Percentiles rank a stretch among this genome's conserved stretches.
phyloP scores from a whole-genome alignment of 306 rosid species.

The Cicer chorassanicum region DNA sequence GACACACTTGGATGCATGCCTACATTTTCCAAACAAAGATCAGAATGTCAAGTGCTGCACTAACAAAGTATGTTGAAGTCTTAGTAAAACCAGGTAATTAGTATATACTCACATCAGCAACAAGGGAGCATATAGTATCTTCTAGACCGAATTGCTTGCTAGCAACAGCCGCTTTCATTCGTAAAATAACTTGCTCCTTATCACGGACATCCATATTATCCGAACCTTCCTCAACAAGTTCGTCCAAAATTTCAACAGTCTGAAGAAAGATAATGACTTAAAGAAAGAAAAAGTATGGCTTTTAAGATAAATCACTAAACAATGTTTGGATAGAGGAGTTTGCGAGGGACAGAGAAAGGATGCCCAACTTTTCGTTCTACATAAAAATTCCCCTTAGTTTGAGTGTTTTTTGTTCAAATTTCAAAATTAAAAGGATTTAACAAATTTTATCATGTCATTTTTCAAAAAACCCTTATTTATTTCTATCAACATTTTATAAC shows the following conservation, averaged over 20 bases:
- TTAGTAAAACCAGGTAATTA: slow-evolving; percentile 34
- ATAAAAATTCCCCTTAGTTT: background rate
- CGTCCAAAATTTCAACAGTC: slow-evolving; percentile 74
- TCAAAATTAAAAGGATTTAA: background rate
- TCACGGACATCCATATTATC: slow-evolving; percentile 89
- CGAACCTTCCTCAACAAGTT: slow-evolving; percentile 80
- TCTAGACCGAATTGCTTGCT: slow-evolving; percentile 99
- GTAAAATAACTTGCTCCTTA: slow-evolving; percentile 76
- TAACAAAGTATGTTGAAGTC: background rate
- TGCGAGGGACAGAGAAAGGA: background rate
- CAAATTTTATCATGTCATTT: background rate
- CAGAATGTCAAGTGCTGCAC: background rate
- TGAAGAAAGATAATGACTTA: slow-evolving; percentile 36
- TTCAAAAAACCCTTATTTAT: background rate
- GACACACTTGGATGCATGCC: slow-evolving; percentile 99
- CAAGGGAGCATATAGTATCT: slow-evolving; percentile 80
- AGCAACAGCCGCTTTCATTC: slow-evolving; percentile 96
- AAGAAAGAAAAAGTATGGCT: slow-evolving; percentile 2
- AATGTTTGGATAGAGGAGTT: background rate
- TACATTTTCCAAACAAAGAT: slow-evolving; percentile 46
- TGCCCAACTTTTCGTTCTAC: background rate
- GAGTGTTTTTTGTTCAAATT: background rate
- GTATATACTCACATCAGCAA: slow-evolving; percentile 74
- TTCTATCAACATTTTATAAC: background rate
- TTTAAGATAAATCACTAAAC: background rate